Evolutionary conservation across 331 rosid genomes (phyloP).

Genomic region (Malus hybrid): DNA sequence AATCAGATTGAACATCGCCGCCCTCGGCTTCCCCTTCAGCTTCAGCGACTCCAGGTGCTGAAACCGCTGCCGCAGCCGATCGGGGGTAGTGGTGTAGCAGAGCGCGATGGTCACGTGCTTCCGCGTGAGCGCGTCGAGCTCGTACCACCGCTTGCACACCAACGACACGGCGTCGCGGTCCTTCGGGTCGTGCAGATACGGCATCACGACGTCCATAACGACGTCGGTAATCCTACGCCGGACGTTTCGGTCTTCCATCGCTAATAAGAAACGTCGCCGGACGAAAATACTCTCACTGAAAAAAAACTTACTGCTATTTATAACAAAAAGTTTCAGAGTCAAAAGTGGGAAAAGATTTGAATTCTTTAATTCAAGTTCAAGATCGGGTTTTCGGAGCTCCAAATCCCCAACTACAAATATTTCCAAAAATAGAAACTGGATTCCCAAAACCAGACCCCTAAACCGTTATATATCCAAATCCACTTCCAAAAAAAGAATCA

Average conservation of each 20-base stretch:
- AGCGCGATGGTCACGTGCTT: constrained; percentile 93
- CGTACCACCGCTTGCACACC: constrained; percentile 84
- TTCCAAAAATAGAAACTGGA: not conserved
- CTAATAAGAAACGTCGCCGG: not conserved
- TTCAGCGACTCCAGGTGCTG: constrained; percentile 66
- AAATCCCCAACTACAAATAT: not conserved
- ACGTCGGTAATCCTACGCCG: constrained; percentile 35
- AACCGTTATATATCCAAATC: not conserved
- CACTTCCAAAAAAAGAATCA: not conserved
- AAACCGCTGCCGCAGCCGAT: constrained; percentile 54
- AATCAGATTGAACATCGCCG: constrained; percentile 91
- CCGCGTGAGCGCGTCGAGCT: constrained; percentile 74
- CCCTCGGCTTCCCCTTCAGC: constrained; percentile 88
- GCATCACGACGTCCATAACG: constrained; percentile 63
- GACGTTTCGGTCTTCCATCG: constrained; percentile 31
- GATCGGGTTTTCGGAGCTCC: not conserved
- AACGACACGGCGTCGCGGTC: constrained; percentile 81
- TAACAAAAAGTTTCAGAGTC: not conserved
- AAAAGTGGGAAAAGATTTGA: not conserved
- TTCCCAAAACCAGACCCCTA: not conserved
- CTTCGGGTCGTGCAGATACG: constrained; percentile 66
- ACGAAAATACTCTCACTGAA: not conserved
- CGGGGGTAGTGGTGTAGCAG: constrained; percentile 83
- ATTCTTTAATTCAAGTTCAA: not conserved
- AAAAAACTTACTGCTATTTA: too few relatives aligned